Base-by-base conservation (phyloP, 108 stramenopile species). In the Stephanodiscus triporus region DNA sequence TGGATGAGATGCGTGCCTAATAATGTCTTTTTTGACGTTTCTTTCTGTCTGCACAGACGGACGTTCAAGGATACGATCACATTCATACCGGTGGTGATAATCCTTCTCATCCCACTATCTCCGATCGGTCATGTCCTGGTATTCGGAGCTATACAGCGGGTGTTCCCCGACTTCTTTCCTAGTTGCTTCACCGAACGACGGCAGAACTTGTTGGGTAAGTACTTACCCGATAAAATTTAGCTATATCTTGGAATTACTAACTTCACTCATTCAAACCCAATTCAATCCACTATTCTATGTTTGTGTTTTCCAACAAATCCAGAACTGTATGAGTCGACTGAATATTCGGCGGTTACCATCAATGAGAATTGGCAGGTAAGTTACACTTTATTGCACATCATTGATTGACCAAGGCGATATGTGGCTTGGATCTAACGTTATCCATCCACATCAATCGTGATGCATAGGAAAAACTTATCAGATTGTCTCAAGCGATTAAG, bases 131-230 rank as follows among this genome's bases (percentile, higher is more conserved):
- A 98, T 69, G 97, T 98, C 43, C 82, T 98, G 17, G 93, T 98
- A 9, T 98, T 98, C 77, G 95, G 95, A 50, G 95, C 96, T 23
- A 98, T 98, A 66, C 98, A 97, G 77, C 83, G 98, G 47, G 92
- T 97, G 72, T 98, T 96, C 68, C 98, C 98, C 19, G 96, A 95
- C 67, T 98, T 98, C 74, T 98, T 98, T 78, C 98, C 98, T 27
- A 95, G 92, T 72, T 97, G 97, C 72, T 98, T 95, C 68, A 97
- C 98, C 5, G 97, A 98, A 73, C 83, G 95, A 57, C 81, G 98
- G 29, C 98, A 97, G 78, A 98, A 98, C 79, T 79, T 98, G 9
- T 75, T 97, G 32, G 77, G 77, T 72, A 32, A 61, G 70, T 45
- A 36, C 0, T 20, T n/a, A n/a, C n/a, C 2, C 26, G 30, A 69